phyloP scores from a whole-genome alignment of 1,284 basidiomycete genomes.

The Mycena citricolor region DNA sequence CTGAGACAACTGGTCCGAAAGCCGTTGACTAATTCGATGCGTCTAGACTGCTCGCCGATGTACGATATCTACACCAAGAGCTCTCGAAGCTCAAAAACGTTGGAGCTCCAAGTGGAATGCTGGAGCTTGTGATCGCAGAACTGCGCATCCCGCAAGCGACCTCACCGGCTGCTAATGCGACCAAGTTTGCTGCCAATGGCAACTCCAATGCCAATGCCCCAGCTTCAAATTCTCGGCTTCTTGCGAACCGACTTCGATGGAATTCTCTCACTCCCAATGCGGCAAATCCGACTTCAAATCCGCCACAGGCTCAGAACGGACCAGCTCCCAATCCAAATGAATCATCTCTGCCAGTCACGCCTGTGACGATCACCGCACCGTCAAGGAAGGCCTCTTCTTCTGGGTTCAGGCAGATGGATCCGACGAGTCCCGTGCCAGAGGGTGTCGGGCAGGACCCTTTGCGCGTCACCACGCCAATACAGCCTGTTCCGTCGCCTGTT shows the following conservation, averaged over 20 bases:
- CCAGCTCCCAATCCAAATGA: conserved; percentile 11
- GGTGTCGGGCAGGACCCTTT: conserved; percentile 20
- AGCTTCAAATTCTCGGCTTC: conserved; percentile 12
- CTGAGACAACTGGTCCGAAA: conserved; percentile 8
- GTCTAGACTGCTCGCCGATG: conserved; percentile 73
- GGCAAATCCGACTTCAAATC: no score
- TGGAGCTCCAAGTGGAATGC: conserved; percentile 67
- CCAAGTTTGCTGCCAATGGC: conserved; percentile 26
- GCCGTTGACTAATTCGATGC: conserved; percentile 8
- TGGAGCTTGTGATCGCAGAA: conserved; percentile 80
- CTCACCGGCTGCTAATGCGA: conserved; percentile 28
- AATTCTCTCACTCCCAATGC: conserved; percentile 18
- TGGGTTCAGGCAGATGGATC: conserved; percentile 22
- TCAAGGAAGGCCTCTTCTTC: neutral
- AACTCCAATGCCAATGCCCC: conserved; percentile 5
- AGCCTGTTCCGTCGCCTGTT: neutral
- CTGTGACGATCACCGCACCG: conserved; percentile 5
- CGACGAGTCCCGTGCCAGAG: conserved; percentile 9
- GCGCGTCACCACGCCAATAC: conserved; percentile 15
- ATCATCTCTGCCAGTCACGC: conserved; percentile 10
- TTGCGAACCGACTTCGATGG: conserved; percentile 21
- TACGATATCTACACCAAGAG: conserved; percentile 72
- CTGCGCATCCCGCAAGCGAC: conserved; percentile 17
- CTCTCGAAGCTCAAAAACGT: conserved; percentile 71
- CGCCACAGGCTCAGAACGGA: conserved; percentile 3